Base-by-base conservation (phyloP, 2,329 filamentous ascomycete species). In the Phaeosphaeria sp. region DNA sequence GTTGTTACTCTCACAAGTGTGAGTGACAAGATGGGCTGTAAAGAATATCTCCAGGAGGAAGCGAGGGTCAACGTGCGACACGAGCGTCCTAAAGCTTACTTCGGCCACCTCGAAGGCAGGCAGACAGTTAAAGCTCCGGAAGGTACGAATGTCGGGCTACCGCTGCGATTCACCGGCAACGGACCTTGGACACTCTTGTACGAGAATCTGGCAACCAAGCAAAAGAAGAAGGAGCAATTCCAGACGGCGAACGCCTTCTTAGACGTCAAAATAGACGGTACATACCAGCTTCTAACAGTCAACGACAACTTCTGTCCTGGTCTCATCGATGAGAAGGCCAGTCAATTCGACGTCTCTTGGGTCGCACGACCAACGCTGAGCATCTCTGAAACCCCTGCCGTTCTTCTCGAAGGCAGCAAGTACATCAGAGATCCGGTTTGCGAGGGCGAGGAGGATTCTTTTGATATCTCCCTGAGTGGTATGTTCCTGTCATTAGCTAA, bases 401-500 rank as follows among this genome's bases (percentile, higher is more conserved):
- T 91, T 47, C 81, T 81, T 11, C 77, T 71, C 17, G 71, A 83
- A 36, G 80, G 82, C 17, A 81, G 82, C 25, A 82, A 83, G 33
- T 91, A 89, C 72, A 74, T 88, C 66, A 96, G 96, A 77, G 85
- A 88, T 43, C 89, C 93, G 59, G 89, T 99, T 27, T 99, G 95
- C 72, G 93, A 99, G 79, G 94, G 94, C 27, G 94, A 98, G 60
- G 91, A 97, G 70, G 94, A 97, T 75, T 88, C 89, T 3, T 88
- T 97, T 54, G 93, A 97, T 70, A 81, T 99, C 52, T 84, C 85
- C 44, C 84, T 99, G 60, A 86, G 86, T 74, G 94, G 92, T 86
- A 85, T 79, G 83, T 73, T 43, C 6, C 45, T 11, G 17, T 36
- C 6, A n/a, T 45, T 33, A 51, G 25, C 39, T 39, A 55, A 43